Conservation (phyloP, 495 filamentous ascomycete species). For the Physcia stellaris region DNA sequence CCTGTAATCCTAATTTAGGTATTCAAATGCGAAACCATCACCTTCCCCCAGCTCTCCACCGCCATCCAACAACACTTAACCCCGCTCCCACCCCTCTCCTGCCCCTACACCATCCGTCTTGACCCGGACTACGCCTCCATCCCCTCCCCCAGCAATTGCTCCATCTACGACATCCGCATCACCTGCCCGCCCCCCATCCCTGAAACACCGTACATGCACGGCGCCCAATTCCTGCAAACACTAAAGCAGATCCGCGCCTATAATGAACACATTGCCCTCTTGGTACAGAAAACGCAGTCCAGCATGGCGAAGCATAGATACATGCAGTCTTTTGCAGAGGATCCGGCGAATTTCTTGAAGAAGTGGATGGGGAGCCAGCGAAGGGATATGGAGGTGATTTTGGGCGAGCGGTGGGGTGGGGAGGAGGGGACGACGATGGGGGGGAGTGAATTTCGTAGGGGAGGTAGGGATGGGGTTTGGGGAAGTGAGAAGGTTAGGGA, state of each 20-base stretch:
- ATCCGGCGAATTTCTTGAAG: slow-evolving; percentile 69
- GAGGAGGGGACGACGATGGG: slow-evolving; percentile 40
- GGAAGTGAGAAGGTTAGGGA: slow-evolving; percentile 17
- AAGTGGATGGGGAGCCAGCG: slow-evolving; percentile 81
- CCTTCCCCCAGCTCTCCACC: slow-evolving; percentile 80
- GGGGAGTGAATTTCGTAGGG: slow-evolving; percentile 46
- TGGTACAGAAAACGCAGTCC: slow-evolving; percentile 63
- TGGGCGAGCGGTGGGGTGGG: slow-evolving; percentile 63
- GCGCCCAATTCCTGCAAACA: too few relatives aligned
- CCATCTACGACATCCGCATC: slow-evolving; percentile 80
- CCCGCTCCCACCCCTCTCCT: slow-evolving; percentile 66
- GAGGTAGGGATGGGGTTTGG: slow-evolving; percentile 42
- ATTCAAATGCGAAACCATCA: slow-evolving; percentile 62
- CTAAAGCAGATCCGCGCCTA: slow-evolving; percentile 53
- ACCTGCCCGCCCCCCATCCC: slow-evolving; percentile 62
- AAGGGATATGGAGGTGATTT: slow-evolving; percentile 76
- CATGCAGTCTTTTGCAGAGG: slow-evolving; percentile 56
- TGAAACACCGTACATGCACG: too few relatives aligned
- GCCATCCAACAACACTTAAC: slow-evolving; percentile 57
- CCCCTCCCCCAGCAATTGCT: slow-evolving; percentile 43
- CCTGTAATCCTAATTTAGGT: slow-evolving; percentile 37
- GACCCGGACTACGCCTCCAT: slow-evolving; percentile 67
- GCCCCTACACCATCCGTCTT: slow-evolving; percentile 87
- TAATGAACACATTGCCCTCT: slow-evolving; percentile 71
- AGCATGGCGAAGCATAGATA: slow-evolving; percentile 80